These are phyloP conservation scores for Chlorella sp. DNA, from an alignment of 139 green algal species.

Conservation along the genomic window DNA sequence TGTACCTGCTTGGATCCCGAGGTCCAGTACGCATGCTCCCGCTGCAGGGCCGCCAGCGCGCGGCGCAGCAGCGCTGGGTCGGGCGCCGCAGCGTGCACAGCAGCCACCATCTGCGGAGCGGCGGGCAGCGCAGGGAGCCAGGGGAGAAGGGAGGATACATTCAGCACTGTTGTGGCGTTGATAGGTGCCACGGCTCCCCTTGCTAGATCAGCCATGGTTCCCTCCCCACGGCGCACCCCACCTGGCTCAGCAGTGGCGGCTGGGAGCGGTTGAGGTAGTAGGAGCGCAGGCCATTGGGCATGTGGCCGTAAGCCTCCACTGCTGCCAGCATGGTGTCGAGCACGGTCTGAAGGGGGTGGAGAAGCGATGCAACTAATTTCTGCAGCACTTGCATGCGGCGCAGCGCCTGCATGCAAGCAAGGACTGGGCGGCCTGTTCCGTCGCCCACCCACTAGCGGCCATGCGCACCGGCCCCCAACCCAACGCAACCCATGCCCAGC, in stretches of 20 bases:
- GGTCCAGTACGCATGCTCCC: conserved; percentile 87
- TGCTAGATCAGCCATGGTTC: no score
- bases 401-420: no score
- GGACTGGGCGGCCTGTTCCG: no score
- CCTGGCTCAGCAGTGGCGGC: conserved; percentile 84
- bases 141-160: no score
- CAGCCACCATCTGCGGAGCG: conserved; percentile 50
- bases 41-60: conserved; percentile 72
- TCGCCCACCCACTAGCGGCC: no score
- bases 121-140: background rate
- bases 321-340: conserved; percentile 82
- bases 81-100: conserved; percentile 50
- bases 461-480: no score
- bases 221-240: background rate
- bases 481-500: no score
- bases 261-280: conserved; percentile 98
- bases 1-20: no score
- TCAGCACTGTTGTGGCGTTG: no score
- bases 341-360: conserved; percentile 48
- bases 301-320: conserved; percentile 73
- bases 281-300: conserved; percentile 90
- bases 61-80: conserved; percentile 52
- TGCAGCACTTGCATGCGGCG: no score
- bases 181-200: no score
- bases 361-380: no score